phyloP scores from a whole-genome alignment of 1,284 basidiomycete genomes.

The Gymnopus androsaceus region DNA sequence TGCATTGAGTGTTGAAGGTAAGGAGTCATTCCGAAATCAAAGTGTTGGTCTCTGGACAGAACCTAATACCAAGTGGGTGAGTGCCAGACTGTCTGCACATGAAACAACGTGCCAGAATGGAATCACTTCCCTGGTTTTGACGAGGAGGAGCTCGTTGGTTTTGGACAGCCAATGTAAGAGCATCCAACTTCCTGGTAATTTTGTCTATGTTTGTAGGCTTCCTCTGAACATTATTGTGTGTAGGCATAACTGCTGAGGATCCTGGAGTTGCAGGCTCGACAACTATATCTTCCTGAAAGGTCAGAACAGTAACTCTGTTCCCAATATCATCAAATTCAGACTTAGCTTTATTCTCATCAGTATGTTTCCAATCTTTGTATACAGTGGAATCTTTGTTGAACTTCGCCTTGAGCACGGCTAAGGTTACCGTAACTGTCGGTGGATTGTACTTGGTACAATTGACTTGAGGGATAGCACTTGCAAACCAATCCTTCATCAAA shows the following conservation, averaged over 20 bases:
- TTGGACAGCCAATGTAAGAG: background rate
- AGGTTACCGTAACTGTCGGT: background rate
- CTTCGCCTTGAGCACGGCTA: background rate
- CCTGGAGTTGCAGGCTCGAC: background rate
- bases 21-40: background rate
- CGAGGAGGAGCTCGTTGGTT: background rate
- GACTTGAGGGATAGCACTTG: background rate
- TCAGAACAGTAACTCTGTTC: background rate
- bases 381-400: background rate
- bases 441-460: background rate
- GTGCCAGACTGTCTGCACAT: background rate
- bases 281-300: background rate
- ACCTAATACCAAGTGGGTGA: background rate
- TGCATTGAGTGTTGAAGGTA: background rate
- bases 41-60: background rate
- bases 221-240: background rate
- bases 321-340: background rate
- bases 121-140: too few relatives aligned
- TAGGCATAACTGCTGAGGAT: background rate
- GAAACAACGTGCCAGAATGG: background rate
- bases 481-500: slow-evolving; percentile 5
- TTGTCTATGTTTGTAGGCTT: background rate
- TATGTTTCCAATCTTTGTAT: background rate
- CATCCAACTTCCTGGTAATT: background rate
- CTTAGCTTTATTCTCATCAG: background rate